Evolutionary conservation across 805 yeast species (phyloP), one percentile per base, ranked within the genome.

Genomic region (Saccharomycopsis capsularis): DNA sequence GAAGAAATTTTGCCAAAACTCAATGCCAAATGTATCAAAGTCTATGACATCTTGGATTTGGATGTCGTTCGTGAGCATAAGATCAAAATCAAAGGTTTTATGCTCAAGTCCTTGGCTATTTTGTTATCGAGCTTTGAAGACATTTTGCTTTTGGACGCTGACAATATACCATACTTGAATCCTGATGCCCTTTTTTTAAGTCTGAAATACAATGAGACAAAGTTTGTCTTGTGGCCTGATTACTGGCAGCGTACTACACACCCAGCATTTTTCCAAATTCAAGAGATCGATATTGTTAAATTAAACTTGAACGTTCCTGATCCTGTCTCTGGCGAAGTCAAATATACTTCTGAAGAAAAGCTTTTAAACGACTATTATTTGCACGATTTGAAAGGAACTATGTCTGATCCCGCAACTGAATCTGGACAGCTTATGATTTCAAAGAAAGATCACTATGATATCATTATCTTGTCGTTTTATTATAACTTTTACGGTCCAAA

Each of bases 51-150:
- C 3, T 70, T 82, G 52, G 90, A 91, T 18, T 63, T 72, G 18
- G 68, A 68, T 1, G 75, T 79, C 4, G 63, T 74, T 59, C 57
- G 65, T 34, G 67, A 69, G 55, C 79, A 81, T 53, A 69, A 69
- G 32, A 55, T 60, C 40, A 21, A 58, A 48, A 74, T 83, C 48
- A 69, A 70, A 46, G 81, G 79, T 9, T 83, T 79, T 61, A 88
- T 82, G 55, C 77, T 75, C 58, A 84, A 83, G 60, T 76, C 81
- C 0, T 68, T 84, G 53, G 85, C 91, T 0, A 59, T 85, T 43
- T 69, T 85, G 48, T 83, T 82, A 16, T 82, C 90, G 2, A 73
- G 81, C 37, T 85, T 85, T 62, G 85, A 85, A 56, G 79, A 82
- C 57, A 83, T 83, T 16, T 69, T 83, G 54, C 66, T 84, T 42